These are phyloP conservation scores for Ambrosia hybrid DNA, from an alignment of 140 eudicot species.

Conservation along the genomic window DNA sequence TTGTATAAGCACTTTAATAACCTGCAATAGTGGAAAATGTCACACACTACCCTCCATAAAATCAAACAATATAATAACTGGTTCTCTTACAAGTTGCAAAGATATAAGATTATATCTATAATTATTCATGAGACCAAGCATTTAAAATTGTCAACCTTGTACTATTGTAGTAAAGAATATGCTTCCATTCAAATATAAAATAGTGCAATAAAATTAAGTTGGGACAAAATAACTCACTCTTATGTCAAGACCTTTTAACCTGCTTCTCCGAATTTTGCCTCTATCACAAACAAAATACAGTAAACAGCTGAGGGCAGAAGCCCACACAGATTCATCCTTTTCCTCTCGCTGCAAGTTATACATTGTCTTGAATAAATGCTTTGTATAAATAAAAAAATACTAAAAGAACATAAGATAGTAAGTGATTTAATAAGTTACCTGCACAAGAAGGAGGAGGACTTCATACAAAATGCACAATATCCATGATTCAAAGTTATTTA, in stretches of 20 bases:
- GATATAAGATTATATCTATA: neutral
- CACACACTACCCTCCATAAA: neutral
- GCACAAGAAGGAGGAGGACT: slow-evolving; percentile 91
- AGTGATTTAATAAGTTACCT: slow-evolving; percentile 47
- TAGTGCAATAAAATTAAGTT: slow-evolving; percentile 7
- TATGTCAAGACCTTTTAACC: slow-evolving; percentile 88
- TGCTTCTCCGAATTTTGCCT: slow-evolving; percentile 89
- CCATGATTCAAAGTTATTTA: slow-evolving; percentile 86
- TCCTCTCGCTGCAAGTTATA: slow-evolving; percentile 62
- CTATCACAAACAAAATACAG: slow-evolving; percentile 92
- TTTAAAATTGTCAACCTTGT: slow-evolving; percentile 12
- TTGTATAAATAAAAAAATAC: neutral
- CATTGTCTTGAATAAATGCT: slow-evolving; percentile 19
- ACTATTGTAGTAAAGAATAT: slow-evolving; percentile 11
- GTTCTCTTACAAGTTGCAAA: neutral
- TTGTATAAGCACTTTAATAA: slow-evolving; percentile 68
- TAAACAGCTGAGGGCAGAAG: slow-evolving; percentile 94
- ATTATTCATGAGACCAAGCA: neutral
- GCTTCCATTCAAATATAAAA: slow-evolving; percentile 16
- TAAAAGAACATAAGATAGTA: slow-evolving; percentile 5
- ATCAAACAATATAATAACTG: neutral
- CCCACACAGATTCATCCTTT: slow-evolving; percentile 96
- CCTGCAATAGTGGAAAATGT: slow-evolving; percentile 45
- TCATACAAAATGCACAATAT: slow-evolving; percentile 84
- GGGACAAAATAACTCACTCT: slow-evolving; percentile 63